These are phyloP conservation scores for Litchi chinensis DNA, from an alignment of 345 rosid genomes.

Conservation along the genomic window DNA sequence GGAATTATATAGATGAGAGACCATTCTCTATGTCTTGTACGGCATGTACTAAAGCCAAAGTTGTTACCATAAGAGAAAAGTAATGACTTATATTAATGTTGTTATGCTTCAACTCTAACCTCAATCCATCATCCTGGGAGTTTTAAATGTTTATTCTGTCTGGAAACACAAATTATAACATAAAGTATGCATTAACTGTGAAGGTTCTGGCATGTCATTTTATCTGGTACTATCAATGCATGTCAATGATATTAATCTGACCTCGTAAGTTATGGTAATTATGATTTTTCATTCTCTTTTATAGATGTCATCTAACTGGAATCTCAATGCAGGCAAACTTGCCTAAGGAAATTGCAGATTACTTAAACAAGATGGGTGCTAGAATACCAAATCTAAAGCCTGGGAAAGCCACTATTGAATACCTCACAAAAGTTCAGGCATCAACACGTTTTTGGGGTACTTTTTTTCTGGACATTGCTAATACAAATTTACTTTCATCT, in stretches of 20 bases:
- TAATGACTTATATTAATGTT: neutral
- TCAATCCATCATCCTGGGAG: neutral
- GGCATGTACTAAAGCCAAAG: neutral
- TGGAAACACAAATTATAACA: neutral
- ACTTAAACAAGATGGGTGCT: conserved; percentile 98
- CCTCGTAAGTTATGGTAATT: neutral
- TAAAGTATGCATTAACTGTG: neutral
- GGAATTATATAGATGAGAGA: neutral
- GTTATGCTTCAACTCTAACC: neutral
- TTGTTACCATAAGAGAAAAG: neutral
- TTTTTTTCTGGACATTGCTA: neutral
- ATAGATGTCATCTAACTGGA: conserved; percentile 17
- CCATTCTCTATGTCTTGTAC: neutral
- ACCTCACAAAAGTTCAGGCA: conserved; percentile 83
- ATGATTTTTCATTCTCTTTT: neutral
- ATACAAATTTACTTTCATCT: neutral
- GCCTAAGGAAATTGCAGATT: conserved; percentile 96
- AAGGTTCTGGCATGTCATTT: neutral
- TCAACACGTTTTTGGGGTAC: conserved; percentile 99
- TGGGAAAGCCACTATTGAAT: conserved; percentile 89
- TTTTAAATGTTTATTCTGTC: neutral
- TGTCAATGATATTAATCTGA: neutral
- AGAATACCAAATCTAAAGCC: conserved; percentile 93
- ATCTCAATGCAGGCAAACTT: conserved; percentile 72
- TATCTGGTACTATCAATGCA: neutral